These are phyloP conservation scores for Spinacia oleracea DNA, from an alignment of 179 eudicot genomes.

Conservation along the genomic window DNA sequence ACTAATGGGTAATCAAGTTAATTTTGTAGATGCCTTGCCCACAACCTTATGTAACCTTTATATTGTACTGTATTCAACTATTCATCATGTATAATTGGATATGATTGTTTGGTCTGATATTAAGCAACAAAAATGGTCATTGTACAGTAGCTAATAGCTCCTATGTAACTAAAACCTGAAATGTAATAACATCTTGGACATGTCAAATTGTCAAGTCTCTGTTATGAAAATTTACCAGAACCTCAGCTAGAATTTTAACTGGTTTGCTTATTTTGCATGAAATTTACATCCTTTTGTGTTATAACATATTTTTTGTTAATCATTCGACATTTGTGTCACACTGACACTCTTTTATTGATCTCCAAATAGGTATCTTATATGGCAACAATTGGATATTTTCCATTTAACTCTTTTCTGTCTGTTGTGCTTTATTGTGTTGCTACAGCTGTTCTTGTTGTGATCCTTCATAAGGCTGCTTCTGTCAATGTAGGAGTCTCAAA, in stretches of 20 bases:
- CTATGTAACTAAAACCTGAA: not conserved
- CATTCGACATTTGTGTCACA: not conserved
- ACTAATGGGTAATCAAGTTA: too few species aligned
- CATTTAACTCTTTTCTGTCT: constrained; percentile 95
- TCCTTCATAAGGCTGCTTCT: too few species aligned
- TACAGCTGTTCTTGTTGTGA: constrained; percentile 96
- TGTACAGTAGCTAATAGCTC: constrained; percentile 16
- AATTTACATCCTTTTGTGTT: not conserved
- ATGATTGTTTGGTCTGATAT: constrained; percentile 8
- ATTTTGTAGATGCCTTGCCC: constrained; percentile 18
- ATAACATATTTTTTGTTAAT: not conserved
- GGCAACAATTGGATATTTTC: constrained; percentile 94
- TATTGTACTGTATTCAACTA: too few species aligned
- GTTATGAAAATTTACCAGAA: not conserved
- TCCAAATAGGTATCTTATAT: constrained; percentile 71
- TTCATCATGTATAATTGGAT: constrained; percentile 3
- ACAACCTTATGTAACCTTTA: constrained; percentile 1
- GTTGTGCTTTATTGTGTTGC: constrained; percentile 93
- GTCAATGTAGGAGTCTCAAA: too few species aligned
- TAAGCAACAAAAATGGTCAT: constrained; percentile 1
- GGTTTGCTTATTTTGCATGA: not conserved
- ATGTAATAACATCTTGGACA: not conserved
- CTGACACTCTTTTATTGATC: not conserved
- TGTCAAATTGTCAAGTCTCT: not conserved
- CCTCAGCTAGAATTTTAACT: not conserved